phyloP scores from a whole-genome alignment of 495 filamentous ascomycete species.

The Sordaria brevicollis region DNA sequence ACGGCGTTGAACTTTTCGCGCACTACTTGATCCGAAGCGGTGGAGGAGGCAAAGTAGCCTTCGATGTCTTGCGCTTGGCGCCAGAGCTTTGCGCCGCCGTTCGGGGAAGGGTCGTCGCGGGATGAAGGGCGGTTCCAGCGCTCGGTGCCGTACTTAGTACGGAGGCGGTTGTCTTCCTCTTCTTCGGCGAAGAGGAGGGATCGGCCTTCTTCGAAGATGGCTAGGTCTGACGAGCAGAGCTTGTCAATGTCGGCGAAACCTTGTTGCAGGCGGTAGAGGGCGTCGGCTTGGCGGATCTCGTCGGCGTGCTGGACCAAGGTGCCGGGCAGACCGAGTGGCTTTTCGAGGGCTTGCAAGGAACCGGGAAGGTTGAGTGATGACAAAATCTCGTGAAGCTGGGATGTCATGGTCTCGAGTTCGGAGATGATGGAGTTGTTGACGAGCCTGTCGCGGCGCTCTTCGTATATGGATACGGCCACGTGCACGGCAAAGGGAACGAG shows the following conservation, averaged over 20 bases:
- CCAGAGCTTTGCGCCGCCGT: conserved; percentile 66
- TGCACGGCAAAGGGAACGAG: conserved; percentile 95
- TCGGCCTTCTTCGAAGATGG: conserved; percentile 71
- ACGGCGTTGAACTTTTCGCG: conserved; percentile 67
- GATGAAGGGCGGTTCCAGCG: conserved; percentile 70
- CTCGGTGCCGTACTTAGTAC: conserved; percentile 76
- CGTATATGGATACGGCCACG: conserved; percentile 89
- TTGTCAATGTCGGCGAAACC: conserved; percentile 81
- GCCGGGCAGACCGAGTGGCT: conserved; percentile 84
- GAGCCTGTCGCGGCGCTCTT: conserved; percentile 76
- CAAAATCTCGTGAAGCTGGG: conserved; percentile 67
- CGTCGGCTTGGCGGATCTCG: conserved; percentile 89
- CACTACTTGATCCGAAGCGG: conserved; percentile 72
- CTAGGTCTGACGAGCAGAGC: conserved; percentile 63
- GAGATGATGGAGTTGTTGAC: conserved; percentile 78
- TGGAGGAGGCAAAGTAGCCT: conserved; percentile 79
- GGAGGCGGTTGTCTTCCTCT: conserved; percentile 66
- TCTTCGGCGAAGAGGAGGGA: conserved; percentile 68
- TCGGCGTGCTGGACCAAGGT: conserved; percentile 81
- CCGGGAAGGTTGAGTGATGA: conserved; percentile 83
- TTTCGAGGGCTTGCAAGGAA: conserved; percentile 88
- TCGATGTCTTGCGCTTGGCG: conserved; percentile 66
- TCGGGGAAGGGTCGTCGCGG: conserved; percentile 31
- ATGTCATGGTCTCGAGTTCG: conserved; percentile 74
- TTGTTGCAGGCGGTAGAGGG: conserved; percentile 58